Evolutionary conservation across 2,329 filamentous ascomycete species (phyloP).

Genomic region (Capronia coronata): DNA sequence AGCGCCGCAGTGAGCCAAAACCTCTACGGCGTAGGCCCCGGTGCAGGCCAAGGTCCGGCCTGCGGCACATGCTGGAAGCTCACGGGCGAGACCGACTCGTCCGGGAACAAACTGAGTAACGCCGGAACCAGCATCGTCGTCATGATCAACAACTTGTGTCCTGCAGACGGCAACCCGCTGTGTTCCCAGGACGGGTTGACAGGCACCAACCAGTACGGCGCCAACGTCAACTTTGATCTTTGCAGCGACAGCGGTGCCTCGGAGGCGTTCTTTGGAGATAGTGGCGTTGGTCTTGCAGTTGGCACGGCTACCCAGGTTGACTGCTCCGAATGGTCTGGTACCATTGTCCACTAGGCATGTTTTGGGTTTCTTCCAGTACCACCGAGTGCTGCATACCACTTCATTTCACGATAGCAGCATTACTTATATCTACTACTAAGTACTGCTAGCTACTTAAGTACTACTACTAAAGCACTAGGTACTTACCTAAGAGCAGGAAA

Average conservation of each 20-base stretch:
- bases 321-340: slow-evolving; percentile 25
- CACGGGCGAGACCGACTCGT: slow-evolving; percentile 33
- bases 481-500: too few relatives aligned
- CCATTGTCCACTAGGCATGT: slow-evolving; percentile 17
- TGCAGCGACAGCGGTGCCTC: slow-evolving; percentile 37
- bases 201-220: slow-evolving; percentile 36
- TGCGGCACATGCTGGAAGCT: slow-evolving; percentile 39
- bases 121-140: slow-evolving; percentile 35
- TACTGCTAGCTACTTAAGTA: too few relatives aligned
- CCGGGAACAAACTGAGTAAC: slow-evolving; percentile 24
- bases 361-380: too few relatives aligned
- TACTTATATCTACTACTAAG: too few relatives aligned
- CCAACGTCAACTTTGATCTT: slow-evolving; percentile 39
- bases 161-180: slow-evolving; percentile 35
- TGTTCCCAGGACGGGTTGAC: slow-evolving; percentile 33
- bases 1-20: slow-evolving; percentile 37
- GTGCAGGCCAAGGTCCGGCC: slow-evolving; percentile 35
- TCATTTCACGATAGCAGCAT: too few relatives aligned
- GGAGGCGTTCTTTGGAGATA: slow-evolving; percentile 33
- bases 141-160: slow-evolving; percentile 39
- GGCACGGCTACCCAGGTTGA: slow-evolving; percentile 26
- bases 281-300: slow-evolving; percentile 26
- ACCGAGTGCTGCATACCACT: background rate
- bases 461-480: too few relatives aligned
- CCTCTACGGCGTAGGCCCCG: slow-evolving; percentile 35